A percentile compares a stretch with the other conserved stretches of the same genome.
Evolutionary conservation across 345 rosid genomes (phyloP).

Genomic region (Boechera stricta): DNA sequence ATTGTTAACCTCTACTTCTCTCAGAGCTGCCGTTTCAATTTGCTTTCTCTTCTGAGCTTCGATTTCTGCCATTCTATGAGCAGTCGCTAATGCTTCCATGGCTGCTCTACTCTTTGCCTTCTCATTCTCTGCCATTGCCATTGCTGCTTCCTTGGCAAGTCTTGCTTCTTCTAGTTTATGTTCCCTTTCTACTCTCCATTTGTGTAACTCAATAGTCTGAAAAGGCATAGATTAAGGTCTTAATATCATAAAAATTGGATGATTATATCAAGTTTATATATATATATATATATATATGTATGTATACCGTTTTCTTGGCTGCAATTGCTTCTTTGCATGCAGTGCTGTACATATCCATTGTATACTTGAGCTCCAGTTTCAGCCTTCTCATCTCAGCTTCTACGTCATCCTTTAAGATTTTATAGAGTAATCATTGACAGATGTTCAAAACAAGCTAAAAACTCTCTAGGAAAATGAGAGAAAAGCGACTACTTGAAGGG

Average conservation of each 20-base stretch:
- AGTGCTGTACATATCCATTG: slow-evolving; percentile 48
- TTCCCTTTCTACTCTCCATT: slow-evolving; percentile 34
- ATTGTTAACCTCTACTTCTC: not conserved
- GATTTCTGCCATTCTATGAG: slow-evolving; percentile 32
- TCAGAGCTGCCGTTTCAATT: slow-evolving; percentile 19
- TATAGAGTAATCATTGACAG: not conserved
- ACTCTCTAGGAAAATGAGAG: too few species aligned
- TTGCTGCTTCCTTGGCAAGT: slow-evolving; percentile 45
- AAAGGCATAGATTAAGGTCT: not conserved
- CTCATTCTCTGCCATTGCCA: slow-evolving; percentile 44
- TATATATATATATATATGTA: not conserved
- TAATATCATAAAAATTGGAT: not conserved
- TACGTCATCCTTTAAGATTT: slow-evolving; percentile 42
- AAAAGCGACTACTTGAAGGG: too few species aligned
- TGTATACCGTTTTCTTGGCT: slow-evolving; percentile 44
- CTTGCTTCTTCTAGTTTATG: slow-evolving; percentile 42
- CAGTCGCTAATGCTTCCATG: slow-evolving; percentile 39
- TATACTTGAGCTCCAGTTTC: slow-evolving; percentile 44
- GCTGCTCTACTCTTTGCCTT: slow-evolving; percentile 46
- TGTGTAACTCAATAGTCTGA: slow-evolving; percentile 45
- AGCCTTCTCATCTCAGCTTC: slow-evolving; percentile 52
- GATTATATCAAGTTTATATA: not conserved
- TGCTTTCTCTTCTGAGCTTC: slow-evolving; percentile 45
- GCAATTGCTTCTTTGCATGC: slow-evolving; percentile 45
- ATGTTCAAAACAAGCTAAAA: too few species aligned